Evolutionary conservation across 2,329 filamentous ascomycete genomes (phyloP).

Genomic region (Laburnicola sp.): DNA sequence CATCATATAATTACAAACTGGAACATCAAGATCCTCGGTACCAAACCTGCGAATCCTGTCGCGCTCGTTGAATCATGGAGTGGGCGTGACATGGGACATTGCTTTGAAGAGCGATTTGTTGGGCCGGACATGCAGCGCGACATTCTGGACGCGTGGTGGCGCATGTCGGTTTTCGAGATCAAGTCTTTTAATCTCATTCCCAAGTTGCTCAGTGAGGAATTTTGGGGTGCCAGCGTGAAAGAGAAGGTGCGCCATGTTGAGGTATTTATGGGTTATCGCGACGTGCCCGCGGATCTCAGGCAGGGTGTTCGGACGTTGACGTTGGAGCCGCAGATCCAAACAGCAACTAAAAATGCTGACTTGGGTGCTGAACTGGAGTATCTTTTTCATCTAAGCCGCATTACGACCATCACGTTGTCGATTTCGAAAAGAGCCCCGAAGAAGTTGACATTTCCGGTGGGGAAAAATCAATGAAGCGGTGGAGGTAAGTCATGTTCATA

Average conservation of each 20-base stretch:
- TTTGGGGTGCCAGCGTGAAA: not conserved
- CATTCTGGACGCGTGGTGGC: slow-evolving; percentile 3
- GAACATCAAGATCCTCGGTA: not conserved
- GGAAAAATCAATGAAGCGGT: not conserved
- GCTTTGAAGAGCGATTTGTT: slow-evolving; percentile 1
- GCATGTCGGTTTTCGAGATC: not conserved
- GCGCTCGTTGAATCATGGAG: slow-evolving; percentile 1
- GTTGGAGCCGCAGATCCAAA: not conserved
- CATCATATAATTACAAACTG: slow-evolving; percentile 1
- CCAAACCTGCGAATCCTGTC: not conserved
- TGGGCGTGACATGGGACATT: not conserved
- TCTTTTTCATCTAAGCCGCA: not conserved
- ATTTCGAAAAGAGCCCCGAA: not conserved
- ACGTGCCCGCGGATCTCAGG: not conserved
- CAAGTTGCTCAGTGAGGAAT: not conserved
- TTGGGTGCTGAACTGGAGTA: not conserved
- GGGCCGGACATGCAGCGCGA: not conserved
- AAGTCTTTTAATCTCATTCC: not conserved
- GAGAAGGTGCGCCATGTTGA: not conserved
- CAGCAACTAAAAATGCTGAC: not conserved
- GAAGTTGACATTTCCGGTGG: not conserved
- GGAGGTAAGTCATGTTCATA: not conserved
- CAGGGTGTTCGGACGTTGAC: too few species aligned
- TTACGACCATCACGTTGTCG: not conserved
- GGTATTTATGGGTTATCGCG: not conserved